These are phyloP conservation scores for Artemisia annua DNA, from an alignment of 129 eudicot genomes.

Conservation along the genomic window DNA sequence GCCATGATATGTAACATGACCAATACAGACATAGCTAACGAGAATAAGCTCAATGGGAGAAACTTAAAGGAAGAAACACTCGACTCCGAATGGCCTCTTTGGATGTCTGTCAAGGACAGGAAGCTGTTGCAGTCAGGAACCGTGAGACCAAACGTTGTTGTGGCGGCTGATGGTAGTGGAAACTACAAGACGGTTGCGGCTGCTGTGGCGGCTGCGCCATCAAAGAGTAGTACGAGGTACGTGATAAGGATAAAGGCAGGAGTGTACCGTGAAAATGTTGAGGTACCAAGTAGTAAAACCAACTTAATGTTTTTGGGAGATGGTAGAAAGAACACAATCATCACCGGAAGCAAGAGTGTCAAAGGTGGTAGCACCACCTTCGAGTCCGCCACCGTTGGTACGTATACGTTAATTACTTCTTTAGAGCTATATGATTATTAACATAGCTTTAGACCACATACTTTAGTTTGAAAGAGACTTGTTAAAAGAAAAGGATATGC, in stretches of 20 bases:
- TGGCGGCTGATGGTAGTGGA: conserved; percentile 93
- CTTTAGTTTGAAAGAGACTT: too few species aligned
- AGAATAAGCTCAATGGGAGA: conserved; percentile 34
- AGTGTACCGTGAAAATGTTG: conserved; percentile 83
- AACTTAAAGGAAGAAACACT: conserved; percentile 21
- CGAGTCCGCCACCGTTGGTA: conserved; percentile 90
- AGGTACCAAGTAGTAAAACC: conserved; percentile 50
- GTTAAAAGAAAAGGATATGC: too few species aligned
- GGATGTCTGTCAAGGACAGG: conserved; percentile 77
- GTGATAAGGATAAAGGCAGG: conserved; percentile 84
- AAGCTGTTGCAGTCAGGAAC: conserved; percentile 63
- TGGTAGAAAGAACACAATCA: conserved; percentile 64
- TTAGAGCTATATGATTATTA: background rate
- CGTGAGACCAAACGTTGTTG: conserved; percentile 71
- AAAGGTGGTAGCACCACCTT: conserved; percentile 85
- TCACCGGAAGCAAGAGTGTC: conserved; percentile 72
- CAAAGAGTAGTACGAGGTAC: conserved; percentile 53
- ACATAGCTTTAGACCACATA: background rate
- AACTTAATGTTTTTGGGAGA: conserved; percentile 89
- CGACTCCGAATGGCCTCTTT: conserved; percentile 56
- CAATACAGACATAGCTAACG: conserved; percentile 43
- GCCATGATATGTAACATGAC: conserved; percentile 89
- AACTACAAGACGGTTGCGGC: conserved; percentile 56
- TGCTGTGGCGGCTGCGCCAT: conserved; percentile 91
- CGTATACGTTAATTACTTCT: conserved; percentile 15